These are phyloP conservation scores for Aureobasidium uvarum DNA, from an alignment of 2,329 filamentous ascomycete species.

Conservation along the genomic window DNA sequence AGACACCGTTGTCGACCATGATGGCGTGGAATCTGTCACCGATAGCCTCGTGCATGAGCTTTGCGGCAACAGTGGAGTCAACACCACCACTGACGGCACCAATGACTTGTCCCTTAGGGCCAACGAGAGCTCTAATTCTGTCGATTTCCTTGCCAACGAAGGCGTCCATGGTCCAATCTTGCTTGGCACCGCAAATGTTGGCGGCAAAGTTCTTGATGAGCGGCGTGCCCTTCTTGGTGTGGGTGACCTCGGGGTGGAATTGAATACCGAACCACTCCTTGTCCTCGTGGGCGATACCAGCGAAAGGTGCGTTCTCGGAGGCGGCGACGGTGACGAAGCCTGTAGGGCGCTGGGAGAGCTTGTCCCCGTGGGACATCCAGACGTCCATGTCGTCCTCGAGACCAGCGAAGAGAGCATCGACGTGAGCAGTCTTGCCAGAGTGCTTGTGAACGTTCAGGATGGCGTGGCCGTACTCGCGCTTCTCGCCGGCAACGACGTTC, in stretches of 20 bases:
- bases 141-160: slow-evolving; percentile 79
- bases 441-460: slow-evolving; percentile 61
- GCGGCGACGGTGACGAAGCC: slow-evolving; percentile 71
- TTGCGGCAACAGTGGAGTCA: slow-evolving; percentile 83
- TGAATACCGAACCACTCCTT: slow-evolving; percentile 79
- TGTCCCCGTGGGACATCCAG: slow-evolving; percentile 90
- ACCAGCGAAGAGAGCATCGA: slow-evolving; percentile 75
- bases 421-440: slow-evolving; percentile 57
- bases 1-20: slow-evolving; percentile 79
- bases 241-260: slow-evolving; percentile 83
- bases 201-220: slow-evolving; percentile 81
- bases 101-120: slow-evolving; percentile 76
- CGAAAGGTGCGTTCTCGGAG: slow-evolving; percentile 73
- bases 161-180: slow-evolving; percentile 81
- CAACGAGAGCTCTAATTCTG: slow-evolving; percentile 78
- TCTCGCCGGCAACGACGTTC: slow-evolving; percentile 66
- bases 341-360: slow-evolving; percentile 70
- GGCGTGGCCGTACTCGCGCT: slow-evolving; percentile 70
- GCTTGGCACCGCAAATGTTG: slow-evolving; percentile 71
- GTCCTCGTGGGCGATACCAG: slow-evolving; percentile 70
- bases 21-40: slow-evolving; percentile 81
- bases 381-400: slow-evolving; percentile 68
- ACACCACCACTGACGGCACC: slow-evolving; percentile 80
- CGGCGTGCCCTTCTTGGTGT: slow-evolving; percentile 66
- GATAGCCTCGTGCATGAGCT: slow-evolving; percentile 83